Conservation (phyloP, 257 asterid species). For the Haberlea rhodopensis region DNA sequence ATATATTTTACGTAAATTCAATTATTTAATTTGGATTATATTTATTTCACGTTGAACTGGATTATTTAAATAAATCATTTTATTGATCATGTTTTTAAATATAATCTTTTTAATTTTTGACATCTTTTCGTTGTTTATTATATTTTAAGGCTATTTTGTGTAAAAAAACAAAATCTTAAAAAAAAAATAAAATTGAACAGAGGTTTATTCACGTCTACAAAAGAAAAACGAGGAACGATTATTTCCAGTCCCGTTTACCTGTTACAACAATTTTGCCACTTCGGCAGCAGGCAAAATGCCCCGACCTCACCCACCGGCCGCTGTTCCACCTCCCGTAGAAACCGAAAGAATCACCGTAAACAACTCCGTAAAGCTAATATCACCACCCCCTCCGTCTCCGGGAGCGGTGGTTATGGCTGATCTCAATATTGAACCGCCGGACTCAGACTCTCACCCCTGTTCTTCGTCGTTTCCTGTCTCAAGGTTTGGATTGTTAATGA, state of each 20-base stretch:
- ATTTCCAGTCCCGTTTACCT: background rate
- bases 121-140: too few species aligned
- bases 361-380: conserved; percentile 25
- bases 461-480: conserved; percentile 34
- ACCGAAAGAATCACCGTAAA: conserved; percentile 31
- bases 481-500: conserved; percentile 32
- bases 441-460: conserved; percentile 41
- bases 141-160: too few species aligned
- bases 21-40: too few species aligned
- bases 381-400: conserved; percentile 33
- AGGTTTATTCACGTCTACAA: too few species aligned
- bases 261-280: background rate
- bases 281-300: conserved; percentile 24
- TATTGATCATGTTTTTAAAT: too few species aligned
- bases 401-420: conserved; percentile 58
- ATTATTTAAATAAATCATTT: too few species aligned
- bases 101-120: too few species aligned
- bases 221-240: too few species aligned
- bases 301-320: conserved; percentile 31
- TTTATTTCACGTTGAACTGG: too few species aligned
- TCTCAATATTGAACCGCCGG: conserved; percentile 78
- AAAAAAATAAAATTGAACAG: too few species aligned
- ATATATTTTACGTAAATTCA: too few species aligned
- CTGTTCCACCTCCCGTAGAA: conserved; percentile 22
- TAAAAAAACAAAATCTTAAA: too few species aligned